Base-by-base conservation (phyloP, 148 eudicot genomes). In the Silene latifolia region DNA sequence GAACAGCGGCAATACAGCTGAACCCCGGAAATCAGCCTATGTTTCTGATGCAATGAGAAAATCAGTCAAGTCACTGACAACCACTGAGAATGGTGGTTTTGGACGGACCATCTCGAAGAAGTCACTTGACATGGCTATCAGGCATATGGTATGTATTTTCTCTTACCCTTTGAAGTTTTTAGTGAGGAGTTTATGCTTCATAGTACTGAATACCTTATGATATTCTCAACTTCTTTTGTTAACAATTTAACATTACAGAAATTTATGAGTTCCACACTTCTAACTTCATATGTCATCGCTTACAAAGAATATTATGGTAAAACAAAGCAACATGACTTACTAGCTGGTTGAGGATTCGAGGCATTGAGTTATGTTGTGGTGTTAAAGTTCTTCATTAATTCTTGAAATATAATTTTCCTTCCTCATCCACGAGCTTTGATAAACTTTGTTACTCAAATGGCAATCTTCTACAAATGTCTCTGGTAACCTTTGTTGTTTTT, bases 81-180 rank as follows among this genome's bases (percentile, higher is more conserved):
- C 86, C 70, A 39, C 85, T 9, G 97, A 91, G 62, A 82, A 79
- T 76, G 82, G 80, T 20, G 97, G 93, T 56, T 89, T 91, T 80
- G 98, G 98, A 80, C 86, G 98, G 83, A 87, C 81, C 47, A 90
- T 94, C 77, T 91, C 98, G 54, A 92, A 91, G 89, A 94, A 92
- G 82, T 92, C 97, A n/a, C 80, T 94, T 74, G 97, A 94, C 77
- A 90, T 94, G 98, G 97, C 96, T 48, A 86, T 91, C 73, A 87
- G 88, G 77, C 98, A 94, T 76, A 94, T 94, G 98, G 98, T 92
- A 90, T 46, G 82, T 20, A 29, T 71, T 10, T 24, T 44, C 10
- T 39, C 8, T 48, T 48, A 11, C 66, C 56, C 35, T 70, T 7
- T 29, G 67, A 63, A 65, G 70, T 59, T 80, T 5, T 27, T 69